Evolutionary conservation across 73 alveolate species (phyloP).

Genomic region (Tetrahymena borealis): DNA sequence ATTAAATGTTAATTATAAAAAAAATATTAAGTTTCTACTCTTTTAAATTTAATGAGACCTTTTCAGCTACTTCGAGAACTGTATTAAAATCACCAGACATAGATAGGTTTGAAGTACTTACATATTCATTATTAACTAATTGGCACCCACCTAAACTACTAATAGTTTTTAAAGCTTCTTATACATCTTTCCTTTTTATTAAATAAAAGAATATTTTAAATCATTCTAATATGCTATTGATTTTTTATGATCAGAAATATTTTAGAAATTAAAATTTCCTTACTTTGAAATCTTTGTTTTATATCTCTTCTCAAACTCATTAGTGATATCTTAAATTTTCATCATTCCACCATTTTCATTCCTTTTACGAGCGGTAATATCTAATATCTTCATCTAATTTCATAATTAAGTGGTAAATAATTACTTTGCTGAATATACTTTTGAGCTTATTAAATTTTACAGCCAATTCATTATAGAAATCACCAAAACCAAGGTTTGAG

Average conservation of each 20-base stretch:
- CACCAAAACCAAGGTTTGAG: constrained; percentile 43
- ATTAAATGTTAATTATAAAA: not conserved
- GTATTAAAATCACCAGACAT: constrained; percentile 30
- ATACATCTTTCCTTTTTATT: not conserved
- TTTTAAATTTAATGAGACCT: not conserved
- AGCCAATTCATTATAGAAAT: constrained; percentile 39
- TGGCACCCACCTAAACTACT: constrained; percentile 20
- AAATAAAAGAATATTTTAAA: not conserved
- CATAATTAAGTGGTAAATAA: not conserved
- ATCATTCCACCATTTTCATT: constrained; percentile 27
- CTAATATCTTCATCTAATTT: constrained; percentile 16
- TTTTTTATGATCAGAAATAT: too few species aligned
- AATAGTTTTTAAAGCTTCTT: constrained; percentile 32
- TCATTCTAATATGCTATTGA: not conserved
- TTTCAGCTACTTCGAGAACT: constrained; percentile 33
- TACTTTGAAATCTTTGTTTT: constrained; percentile 4
- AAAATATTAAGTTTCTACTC: too few species aligned
- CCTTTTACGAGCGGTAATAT: constrained; percentile 24
- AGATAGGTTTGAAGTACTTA: constrained; percentile 16
- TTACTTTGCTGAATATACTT: not conserved
- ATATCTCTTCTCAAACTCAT: constrained; percentile 18
- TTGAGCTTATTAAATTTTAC: not conserved
- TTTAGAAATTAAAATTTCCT: too few species aligned
- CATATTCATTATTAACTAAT: constrained; percentile 15
- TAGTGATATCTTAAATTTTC: constrained; percentile 7